Evolutionary conservation across 768 basidiomycete genomes (phyloP), one percentile per base, ranked within the genome.

Genomic region (Dentipellis fragilis): DNA sequence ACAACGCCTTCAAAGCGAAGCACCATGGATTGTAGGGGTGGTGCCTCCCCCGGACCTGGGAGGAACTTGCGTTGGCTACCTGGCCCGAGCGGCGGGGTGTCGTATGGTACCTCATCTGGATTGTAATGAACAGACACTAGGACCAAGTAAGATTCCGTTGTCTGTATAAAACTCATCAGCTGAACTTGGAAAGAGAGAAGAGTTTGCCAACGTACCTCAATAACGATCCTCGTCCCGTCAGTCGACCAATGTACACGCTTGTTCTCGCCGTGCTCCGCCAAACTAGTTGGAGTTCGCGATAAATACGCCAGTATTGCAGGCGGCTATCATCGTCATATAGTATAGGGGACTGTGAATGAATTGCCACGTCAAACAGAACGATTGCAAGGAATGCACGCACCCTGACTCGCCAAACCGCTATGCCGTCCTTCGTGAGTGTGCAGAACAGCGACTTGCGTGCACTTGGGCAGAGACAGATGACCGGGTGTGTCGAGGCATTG

Each of bases 201-300:
- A 2, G 35, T 1, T 19, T 46, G 39, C 36, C 17, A 6, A 68
- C 83, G 54, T 56, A 89, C 93, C 71, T 87, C 82, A 19, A 97
- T 79, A 53, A 93, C 80, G 49, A 97, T 81, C 62, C 83, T 77
- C 63, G 76, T 75, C 36, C 87, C 85, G 66, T 93, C 91, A 53
- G 85, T 84, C 16, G 92, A 83, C 93, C 93, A 97, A 63, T 82
- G 78, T 11, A 80, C 81, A 52, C 78, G 71, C 17, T 76, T 58
- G 62, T 93, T 95, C 63, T 84, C 80, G n/a, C 93, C 93, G 66
- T 94, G 93, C 57, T 89, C 85, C 54, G 78, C 68, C 39, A 95
- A 72, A 16, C 91, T 94, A 1, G 81, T 80, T 7, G 83, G 73
- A 37, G 90, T 89, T 54, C 93, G 81, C 35, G 84, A 77, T 16